These are phyloP conservation scores for Quercus mongolica DNA, from an alignment of 306 rosid species.

Conservation along the genomic window DNA sequence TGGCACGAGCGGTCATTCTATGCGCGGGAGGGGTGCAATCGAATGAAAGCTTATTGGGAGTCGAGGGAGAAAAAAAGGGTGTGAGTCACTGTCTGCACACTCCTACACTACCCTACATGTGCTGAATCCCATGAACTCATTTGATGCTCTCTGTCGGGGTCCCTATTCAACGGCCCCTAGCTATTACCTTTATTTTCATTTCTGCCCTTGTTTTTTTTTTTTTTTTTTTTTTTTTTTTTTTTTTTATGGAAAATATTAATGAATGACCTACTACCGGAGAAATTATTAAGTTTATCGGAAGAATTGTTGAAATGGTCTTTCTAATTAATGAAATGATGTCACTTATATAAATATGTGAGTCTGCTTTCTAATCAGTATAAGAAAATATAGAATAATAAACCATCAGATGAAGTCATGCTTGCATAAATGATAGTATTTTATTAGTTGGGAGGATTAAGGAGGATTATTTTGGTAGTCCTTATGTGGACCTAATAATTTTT, in stretches of 20 bases:
- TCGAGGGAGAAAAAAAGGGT: background rate
- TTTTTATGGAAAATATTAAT: too few species aligned
- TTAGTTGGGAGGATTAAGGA: rapidly evolving
- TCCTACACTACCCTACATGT: background rate
- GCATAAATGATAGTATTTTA: too few species aligned
- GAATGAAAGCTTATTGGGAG: constrained; percentile 16
- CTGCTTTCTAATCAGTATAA: too few species aligned
- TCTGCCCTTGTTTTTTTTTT: background rate
- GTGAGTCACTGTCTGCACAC: constrained; percentile 2
- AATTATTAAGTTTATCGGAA: rapidly evolving
- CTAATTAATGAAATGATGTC: too few species aligned
- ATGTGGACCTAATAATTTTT: too few species aligned
- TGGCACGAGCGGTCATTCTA: constrained; percentile 26
- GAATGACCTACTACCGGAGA: rapidly evolving
- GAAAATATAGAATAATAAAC: too few species aligned
- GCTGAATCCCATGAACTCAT: background rate
- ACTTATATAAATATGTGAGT: too few species aligned
- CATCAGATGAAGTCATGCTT: too few species aligned
- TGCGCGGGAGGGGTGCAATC: constrained; percentile 33
- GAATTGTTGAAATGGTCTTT: too few species aligned
- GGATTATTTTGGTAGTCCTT: too few species aligned
- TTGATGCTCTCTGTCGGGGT: constrained; percentile 3
- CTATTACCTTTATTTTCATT: background rate
- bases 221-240: too few species aligned
- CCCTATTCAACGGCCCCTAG: background rate